phyloP scores from a whole-genome alignment of 768 basidiomycete species.

The Macrolepiota fuliginosa region DNA sequence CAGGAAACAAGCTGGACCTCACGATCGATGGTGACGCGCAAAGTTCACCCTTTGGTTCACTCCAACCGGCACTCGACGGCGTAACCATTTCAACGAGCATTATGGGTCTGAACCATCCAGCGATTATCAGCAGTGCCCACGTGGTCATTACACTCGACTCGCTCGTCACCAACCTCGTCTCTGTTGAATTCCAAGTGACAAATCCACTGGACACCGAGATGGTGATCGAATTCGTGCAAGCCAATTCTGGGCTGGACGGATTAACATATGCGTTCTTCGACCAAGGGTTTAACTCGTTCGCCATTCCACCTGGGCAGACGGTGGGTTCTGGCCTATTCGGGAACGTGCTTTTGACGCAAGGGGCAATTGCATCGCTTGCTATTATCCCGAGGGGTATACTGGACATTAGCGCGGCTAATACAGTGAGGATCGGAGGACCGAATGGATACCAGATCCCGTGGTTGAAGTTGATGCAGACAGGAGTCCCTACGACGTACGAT shows the following conservation, averaged over 20 bases:
- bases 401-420: constrained; percentile 51
- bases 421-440: constrained; percentile 39
- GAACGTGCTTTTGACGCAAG: constrained; percentile 59
- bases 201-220: constrained; percentile 62
- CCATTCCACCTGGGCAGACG: constrained; percentile 54
- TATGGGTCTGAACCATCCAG: constrained; percentile 48
- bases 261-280: constrained; percentile 57
- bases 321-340: constrained; percentile 59
- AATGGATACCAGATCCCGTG: constrained; percentile 65
- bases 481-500: constrained; percentile 51
- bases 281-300: constrained; percentile 51
- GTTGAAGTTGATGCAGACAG: constrained; percentile 54
- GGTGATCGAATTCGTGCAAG: constrained; percentile 54
- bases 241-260: constrained; percentile 50
- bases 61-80: constrained; percentile 53
- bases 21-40: constrained; percentile 56
- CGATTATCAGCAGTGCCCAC: constrained; percentile 54
- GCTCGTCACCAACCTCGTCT: constrained; percentile 47
- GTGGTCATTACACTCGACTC: constrained; percentile 51
- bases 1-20: constrained; percentile 42
- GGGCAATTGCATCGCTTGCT: constrained; percentile 50
- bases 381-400: constrained; percentile 55
- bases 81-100: constrained; percentile 49
- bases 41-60: constrained; percentile 61
- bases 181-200: constrained; percentile 51